Base-by-base conservation (phyloP, 2,329 filamentous ascomycete genomes). In the Colletotrichum chlorophyti region DNA sequence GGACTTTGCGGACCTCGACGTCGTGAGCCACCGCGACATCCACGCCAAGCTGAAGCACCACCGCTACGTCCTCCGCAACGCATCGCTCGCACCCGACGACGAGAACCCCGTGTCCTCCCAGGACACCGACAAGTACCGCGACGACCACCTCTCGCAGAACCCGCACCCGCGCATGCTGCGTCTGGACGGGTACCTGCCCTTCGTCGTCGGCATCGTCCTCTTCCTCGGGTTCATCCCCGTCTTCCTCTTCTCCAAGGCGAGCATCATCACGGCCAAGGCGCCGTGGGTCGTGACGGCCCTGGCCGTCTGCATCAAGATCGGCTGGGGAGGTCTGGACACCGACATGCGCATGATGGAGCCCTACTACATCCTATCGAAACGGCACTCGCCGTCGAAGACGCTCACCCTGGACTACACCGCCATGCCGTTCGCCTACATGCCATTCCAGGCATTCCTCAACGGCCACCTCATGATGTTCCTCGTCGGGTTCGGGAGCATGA, bases 321-420 rank as follows among this genome's bases (percentile, higher is more conserved):
- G 81, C 41, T 92, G 88, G 89, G 82, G 82, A 60, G 83, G 84
- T 3, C 77, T 91, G 60, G 90, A 91, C 66, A 87, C 83, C 53
- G 83, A 86, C 23, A 80, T 91, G 42, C 86, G 89, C 37, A 87
- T 91, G 80, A 84, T 91, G 71, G 88, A 91, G 70, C 89, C 89
- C 2, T 92, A 89, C 67, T 90, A 88, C 68, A 83, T 90, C 58
- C 81, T 92, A 2, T 88, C 84, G 12, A 78, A 79, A 49, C 82
- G 89, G 4, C 83, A 89, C 63, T 88, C 89, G 4, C 83, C 86
- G 1, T 78, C 88, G 6, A 83, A 80, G 63, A 88, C 85, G 2
- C 79, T 92, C 6, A 87, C 85, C 0, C 81, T 91, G 9, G 89
- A 92, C 71, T 91, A 92, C 70, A 89, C 87, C 1, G 87, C 87